Evolutionary conservation across 2,329 filamentous ascomycete genomes (phyloP).

Genomic region (Hymenoscyphus infarciens): DNA sequence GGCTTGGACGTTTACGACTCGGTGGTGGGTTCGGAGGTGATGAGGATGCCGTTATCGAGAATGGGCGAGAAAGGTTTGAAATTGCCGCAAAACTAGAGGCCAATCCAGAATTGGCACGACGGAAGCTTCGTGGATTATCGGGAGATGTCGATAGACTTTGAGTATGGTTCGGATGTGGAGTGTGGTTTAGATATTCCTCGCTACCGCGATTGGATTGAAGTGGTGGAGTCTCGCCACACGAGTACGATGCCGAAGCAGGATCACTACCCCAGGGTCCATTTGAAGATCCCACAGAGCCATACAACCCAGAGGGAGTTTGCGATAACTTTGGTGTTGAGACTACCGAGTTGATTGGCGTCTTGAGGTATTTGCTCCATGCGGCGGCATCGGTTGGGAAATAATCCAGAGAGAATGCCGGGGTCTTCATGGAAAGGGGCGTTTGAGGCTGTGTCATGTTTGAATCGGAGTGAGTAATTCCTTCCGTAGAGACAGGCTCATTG

Average conservation of each 20-base stretch:
- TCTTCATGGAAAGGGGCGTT: constrained; percentile 62
- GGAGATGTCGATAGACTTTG: constrained; percentile 58
- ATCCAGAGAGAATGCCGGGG: constrained; percentile 62
- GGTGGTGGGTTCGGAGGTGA: constrained; percentile 46
- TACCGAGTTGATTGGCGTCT: constrained; percentile 51
- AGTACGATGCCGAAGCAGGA: constrained; percentile 54
- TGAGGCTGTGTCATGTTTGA: constrained; percentile 55
- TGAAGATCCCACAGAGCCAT: constrained; percentile 55
- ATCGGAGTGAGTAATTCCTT: constrained; percentile 55
- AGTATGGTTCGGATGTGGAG: constrained; percentile 34
- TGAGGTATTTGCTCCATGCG: constrained; percentile 50
- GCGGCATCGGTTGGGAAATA: constrained; percentile 60
- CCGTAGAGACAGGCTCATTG: constrained; percentile 53
- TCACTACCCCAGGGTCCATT: constrained; percentile 52
- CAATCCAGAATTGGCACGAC: constrained; percentile 52
- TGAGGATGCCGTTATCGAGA: constrained; percentile 36
- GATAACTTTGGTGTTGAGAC: constrained; percentile 55
- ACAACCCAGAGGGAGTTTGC: constrained; percentile 52
- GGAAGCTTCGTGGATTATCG: constrained; percentile 48
- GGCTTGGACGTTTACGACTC: constrained; percentile 53
- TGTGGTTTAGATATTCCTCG: constrained; percentile 43
- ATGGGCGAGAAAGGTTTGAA: constrained; percentile 41
- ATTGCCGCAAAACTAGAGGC: constrained; percentile 54
- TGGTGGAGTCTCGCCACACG: constrained; percentile 58
- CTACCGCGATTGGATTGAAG: constrained; percentile 46